Evolutionary conservation across 1,139 yeast genomes (phyloP).

Genomic region (Lipomyces yarrowii): DNA sequence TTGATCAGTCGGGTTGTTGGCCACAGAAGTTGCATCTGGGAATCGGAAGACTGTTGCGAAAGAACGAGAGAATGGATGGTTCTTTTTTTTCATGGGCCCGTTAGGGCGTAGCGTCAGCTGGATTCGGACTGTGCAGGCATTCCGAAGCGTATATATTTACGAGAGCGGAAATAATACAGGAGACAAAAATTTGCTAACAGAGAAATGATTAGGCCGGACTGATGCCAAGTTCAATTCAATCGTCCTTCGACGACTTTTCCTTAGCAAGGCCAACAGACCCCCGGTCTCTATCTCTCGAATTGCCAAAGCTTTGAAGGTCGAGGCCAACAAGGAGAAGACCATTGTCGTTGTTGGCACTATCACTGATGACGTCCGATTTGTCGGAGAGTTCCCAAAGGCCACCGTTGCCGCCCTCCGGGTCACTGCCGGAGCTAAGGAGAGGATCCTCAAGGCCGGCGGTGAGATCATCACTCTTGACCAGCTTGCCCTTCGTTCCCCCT

Average conservation of each 20-base stretch:
- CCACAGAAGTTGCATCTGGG: not conserved
- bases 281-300: constrained; percentile 96
- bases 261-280: constrained; percentile 99
- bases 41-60: not conserved
- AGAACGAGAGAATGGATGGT: not conserved
- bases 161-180: not conserved
- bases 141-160: not conserved
- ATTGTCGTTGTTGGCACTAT: constrained; percentile 99
- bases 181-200: not conserved
- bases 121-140: not conserved
- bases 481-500: constrained; percentile 98
- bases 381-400: constrained; percentile 84
- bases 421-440: constrained; percentile 99
- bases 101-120: not conserved
- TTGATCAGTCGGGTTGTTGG: not conserved
- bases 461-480: constrained; percentile 99
- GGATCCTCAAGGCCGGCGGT: constrained; percentile 98
- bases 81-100: not conserved
- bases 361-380: constrained; percentile 95
- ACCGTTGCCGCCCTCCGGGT: constrained; percentile 98
- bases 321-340: constrained; percentile 89
- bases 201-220: constrained; percentile 59
- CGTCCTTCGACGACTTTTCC: constrained; percentile 89
- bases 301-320: constrained; percentile 76
- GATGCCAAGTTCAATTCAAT: constrained; percentile 97